A percentile compares a stretch with the other conserved stretches of the same genome.
Conservation (phyloP, 164 flowering plant genomes). For the Warburgia ugandensis region DNA sequence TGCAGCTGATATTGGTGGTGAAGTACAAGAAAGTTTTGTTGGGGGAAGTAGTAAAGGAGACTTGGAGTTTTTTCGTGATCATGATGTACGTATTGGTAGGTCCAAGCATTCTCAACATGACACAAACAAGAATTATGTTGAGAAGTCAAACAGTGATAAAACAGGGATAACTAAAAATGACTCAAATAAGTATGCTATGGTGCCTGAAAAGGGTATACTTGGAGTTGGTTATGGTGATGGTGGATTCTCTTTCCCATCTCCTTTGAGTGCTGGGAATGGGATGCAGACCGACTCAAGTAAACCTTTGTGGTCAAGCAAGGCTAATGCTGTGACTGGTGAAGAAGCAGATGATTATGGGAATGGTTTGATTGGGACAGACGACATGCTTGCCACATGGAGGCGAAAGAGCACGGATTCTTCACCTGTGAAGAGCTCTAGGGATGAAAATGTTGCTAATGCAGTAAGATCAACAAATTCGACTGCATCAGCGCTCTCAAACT, state of each 20-base stretch:
- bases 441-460: constrained; percentile 44
- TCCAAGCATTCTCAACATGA: constrained; percentile 34
- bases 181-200: constrained; percentile 30
- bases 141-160: constrained; percentile 32
- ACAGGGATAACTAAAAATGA: constrained; percentile 28
- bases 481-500: constrained; percentile 58
- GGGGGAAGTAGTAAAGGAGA: constrained; percentile 88
- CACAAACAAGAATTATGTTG: constrained; percentile 29
- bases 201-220: constrained; percentile 32
- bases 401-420: constrained; percentile 70
- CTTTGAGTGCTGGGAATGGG: constrained; percentile 40
- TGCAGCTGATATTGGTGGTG: constrained; percentile 88
- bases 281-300: constrained; percentile 42
- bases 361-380: constrained; percentile 41
- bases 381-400: constrained; percentile 67
- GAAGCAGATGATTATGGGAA: constrained; percentile 36
- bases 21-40: constrained; percentile 75
- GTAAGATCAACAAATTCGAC: constrained; percentile 51
- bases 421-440: constrained; percentile 53
- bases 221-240: constrained; percentile 37
- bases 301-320: constrained; percentile 49
- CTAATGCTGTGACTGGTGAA: constrained; percentile 23
- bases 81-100: constrained; percentile 41
- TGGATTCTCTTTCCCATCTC: constrained; percentile 77
- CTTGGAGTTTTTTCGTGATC: constrained; percentile 62